Conservation (phyloP, 2,329 filamentous ascomycete genomes). For the Colletotrichum eremochloae region DNA sequence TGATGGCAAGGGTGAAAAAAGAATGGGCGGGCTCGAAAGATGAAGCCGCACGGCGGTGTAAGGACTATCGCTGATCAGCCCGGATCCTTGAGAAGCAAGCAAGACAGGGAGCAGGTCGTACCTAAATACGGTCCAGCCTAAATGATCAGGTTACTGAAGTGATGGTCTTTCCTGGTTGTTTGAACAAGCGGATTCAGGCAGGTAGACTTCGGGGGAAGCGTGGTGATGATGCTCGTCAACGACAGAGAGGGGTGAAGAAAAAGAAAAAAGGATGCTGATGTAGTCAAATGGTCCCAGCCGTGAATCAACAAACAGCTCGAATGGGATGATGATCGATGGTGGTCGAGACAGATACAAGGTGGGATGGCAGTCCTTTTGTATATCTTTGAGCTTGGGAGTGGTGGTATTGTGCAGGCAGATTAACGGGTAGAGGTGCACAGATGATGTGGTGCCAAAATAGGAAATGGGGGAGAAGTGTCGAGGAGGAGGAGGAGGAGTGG, state of each 20-base stretch:
- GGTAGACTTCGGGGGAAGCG: constrained; percentile 5
- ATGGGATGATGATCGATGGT: constrained; percentile 41
- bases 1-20: constrained; percentile 43
- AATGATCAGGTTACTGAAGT: constrained; percentile 5
- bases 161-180: constrained; percentile 21
- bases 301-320: constrained; percentile 43
- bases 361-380: constrained; percentile 43
- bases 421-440: constrained; percentile 52
- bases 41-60: constrained; percentile 44
- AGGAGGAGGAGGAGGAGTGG: constrained; percentile 11
- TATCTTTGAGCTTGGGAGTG: constrained; percentile 29
- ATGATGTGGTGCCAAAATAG: constrained; percentile 56
- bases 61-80: constrained; percentile 33
- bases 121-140: constrained; percentile 38
- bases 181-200: constrained; percentile 26
- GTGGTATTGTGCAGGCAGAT: constrained; percentile 21
- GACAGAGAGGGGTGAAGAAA: constrained; percentile 38
- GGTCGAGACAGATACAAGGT: constrained; percentile 29
- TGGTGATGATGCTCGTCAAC: constrained; percentile 38
- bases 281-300: constrained; percentile 41
- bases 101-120: constrained; percentile 8
- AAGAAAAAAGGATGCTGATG: constrained; percentile 38
- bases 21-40: constrained; percentile 40
- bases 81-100: background rate
- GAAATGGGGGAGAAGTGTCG: constrained; percentile 54